A percentile compares a stretch with the other conserved stretches of the same genome.
Conservation (phyloP, 75 land plant species). For the Chamaecyparis obtusa region DNA sequence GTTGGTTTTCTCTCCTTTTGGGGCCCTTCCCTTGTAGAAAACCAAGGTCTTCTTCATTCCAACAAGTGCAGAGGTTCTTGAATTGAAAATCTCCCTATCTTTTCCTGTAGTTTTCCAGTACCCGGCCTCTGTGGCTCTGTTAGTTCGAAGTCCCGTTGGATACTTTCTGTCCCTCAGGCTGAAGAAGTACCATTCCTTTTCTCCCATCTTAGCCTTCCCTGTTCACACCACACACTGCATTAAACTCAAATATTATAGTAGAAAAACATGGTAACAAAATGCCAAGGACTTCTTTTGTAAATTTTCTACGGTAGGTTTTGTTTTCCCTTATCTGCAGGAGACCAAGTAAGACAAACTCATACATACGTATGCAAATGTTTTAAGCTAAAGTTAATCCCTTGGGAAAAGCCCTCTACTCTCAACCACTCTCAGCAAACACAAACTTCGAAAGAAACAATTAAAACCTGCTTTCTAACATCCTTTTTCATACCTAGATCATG, state of each 20-base stretch:
- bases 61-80: slow-evolving; percentile 19
- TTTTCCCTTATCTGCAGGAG: background rate
- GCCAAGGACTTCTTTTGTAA: background rate
- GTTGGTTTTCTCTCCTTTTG: slow-evolving; percentile 49
- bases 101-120: slow-evolving; percentile 53
- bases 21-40: slow-evolving; percentile 50
- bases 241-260: background rate
- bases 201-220: slow-evolving; percentile 47
- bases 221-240: background rate
- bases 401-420: background rate
- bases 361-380: background rate
- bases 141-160: slow-evolving; percentile 42
- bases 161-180: slow-evolving; percentile 39
- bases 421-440: background rate
- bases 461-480: background rate
- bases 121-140: slow-evolving; percentile 47
- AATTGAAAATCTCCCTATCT: slow-evolving; percentile 35
- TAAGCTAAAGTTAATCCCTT: background rate
- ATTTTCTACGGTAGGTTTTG: background rate
- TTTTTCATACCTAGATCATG: background rate
- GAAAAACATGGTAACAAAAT: background rate
- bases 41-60: slow-evolving; percentile 54
- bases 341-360: background rate
- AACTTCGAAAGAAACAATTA: background rate
- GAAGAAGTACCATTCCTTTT: slow-evolving; percentile 50